Conservation (phyloP, 2,329 filamentous ascomycete genomes). For the Arthrocladium fulminans region DNA sequence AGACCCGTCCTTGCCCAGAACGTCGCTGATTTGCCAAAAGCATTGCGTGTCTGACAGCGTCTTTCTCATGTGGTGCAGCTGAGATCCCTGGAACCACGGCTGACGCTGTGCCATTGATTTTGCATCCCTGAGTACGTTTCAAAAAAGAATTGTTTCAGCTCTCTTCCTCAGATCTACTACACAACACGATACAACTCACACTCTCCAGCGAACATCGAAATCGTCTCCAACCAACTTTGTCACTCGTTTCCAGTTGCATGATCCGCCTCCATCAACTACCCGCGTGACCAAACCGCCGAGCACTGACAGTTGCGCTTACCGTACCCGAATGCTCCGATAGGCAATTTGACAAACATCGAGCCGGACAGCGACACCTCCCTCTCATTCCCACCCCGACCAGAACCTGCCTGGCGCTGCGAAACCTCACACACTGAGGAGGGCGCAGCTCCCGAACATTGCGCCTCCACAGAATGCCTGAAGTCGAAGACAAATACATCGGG, state of each 20-base stretch:
- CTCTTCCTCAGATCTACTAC: background rate
- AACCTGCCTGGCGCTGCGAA: background rate
- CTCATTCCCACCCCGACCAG: too few relatives aligned
- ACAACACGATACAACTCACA: background rate
- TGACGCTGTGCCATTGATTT: background rate
- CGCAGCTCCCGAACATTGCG: constrained; percentile 3
- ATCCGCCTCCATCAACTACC: too few relatives aligned
- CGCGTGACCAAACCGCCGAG: too few relatives aligned
- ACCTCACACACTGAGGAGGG: constrained; percentile 4
- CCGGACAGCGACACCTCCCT: too few relatives aligned
- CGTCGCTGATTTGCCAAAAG: too few relatives aligned
- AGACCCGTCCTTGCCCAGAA: too few relatives aligned
- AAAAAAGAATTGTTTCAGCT: background rate
- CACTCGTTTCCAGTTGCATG: background rate
- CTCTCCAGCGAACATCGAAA: background rate
- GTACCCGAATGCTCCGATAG: too few relatives aligned
- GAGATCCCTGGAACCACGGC: too few relatives aligned
- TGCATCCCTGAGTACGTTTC: background rate
- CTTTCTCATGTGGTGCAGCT: too few relatives aligned
- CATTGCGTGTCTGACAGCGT: too few relatives aligned
- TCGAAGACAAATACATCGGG: constrained; percentile 37
- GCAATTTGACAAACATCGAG: too few relatives aligned
- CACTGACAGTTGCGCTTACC: too few relatives aligned
- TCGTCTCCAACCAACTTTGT: background rate
- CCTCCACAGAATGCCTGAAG: constrained; percentile 1